Conservation (phyloP, 805 yeast species). For the Candida maesae region DNA sequence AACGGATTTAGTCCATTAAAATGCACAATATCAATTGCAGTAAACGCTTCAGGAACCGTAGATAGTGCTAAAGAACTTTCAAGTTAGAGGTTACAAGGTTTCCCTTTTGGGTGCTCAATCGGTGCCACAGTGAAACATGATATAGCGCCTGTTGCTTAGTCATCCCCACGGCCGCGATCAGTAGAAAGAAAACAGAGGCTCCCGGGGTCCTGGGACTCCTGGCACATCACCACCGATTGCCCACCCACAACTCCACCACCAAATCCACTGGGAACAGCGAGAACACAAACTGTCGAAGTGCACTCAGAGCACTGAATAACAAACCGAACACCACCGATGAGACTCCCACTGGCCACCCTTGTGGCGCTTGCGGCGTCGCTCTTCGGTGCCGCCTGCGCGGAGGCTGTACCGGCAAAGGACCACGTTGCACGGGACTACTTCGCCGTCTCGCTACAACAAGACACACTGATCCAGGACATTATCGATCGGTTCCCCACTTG, state of each 20-base stretch:
- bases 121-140: neutral
- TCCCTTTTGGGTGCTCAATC: neutral
- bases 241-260: neutral
- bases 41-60: too few relatives aligned
- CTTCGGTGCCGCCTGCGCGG: neutral
- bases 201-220: too few relatives aligned
- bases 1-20: too few relatives aligned
- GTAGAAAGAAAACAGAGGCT: neutral
- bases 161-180: neutral
- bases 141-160: too few relatives aligned
- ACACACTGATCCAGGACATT: constrained; percentile 32
- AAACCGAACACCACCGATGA: too few relatives aligned
- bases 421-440: constrained; percentile 53
- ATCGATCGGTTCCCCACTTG: constrained; percentile 38
- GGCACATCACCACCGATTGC: too few relatives aligned
- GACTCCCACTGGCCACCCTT: constrained; percentile 7
- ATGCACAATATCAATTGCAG: too few relatives aligned
- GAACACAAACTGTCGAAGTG: too few relatives aligned
- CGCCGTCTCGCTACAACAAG: constrained; percentile 49
- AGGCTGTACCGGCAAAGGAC: constrained; percentile 41
- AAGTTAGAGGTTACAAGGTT: too few relatives aligned
- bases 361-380: constrained; percentile 4
- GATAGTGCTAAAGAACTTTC: too few relatives aligned
- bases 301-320: too few relatives aligned
- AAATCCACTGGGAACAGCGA: neutral